phyloP scores from a whole-genome alignment of 2,329 filamentous ascomycete genomes.

The Neoascochyta sp. region DNA sequence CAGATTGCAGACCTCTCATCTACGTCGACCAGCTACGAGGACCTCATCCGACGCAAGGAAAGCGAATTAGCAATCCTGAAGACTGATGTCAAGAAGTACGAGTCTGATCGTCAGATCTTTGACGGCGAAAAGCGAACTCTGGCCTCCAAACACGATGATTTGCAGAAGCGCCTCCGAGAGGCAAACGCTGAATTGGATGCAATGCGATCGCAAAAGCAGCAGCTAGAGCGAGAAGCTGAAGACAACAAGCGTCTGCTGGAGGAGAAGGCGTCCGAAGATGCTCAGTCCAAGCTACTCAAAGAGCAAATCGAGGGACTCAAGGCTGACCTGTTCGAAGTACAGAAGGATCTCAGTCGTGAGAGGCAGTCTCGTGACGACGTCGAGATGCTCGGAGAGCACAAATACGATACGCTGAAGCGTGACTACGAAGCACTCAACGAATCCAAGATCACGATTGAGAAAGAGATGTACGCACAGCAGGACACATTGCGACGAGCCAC shows the following conservation, averaged over 20 bases:
- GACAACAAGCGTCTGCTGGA: slow-evolving; percentile 85
- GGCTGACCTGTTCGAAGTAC: slow-evolving; percentile 74
- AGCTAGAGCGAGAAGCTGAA: slow-evolving; percentile 81
- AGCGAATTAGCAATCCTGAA: slow-evolving; percentile 85
- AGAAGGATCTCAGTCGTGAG: slow-evolving; percentile 85
- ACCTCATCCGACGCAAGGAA: slow-evolving; percentile 88
- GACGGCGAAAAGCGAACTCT: slow-evolving; percentile 75
- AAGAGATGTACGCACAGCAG: slow-evolving; percentile 94
- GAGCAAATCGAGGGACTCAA: slow-evolving; percentile 85
- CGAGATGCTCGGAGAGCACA: slow-evolving; percentile 84
- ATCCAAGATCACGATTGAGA: slow-evolving; percentile 94
- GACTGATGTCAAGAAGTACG: slow-evolving; percentile 76
- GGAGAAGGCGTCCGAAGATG: slow-evolving; percentile 84
- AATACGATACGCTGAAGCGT: slow-evolving; percentile 73
- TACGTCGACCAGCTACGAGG: slow-evolving; percentile 92
- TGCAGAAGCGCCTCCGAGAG: slow-evolving; percentile 72
- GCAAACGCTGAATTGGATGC: slow-evolving; percentile 84
- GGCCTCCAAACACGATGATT: slow-evolving; percentile 71
- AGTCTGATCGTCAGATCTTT: slow-evolving; percentile 72
- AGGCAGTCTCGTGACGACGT: slow-evolving; percentile 93
- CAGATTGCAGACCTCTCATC: slow-evolving; percentile 83
- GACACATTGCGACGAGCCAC: slow-evolving; percentile 83
- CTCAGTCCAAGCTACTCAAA: slow-evolving; percentile 81
- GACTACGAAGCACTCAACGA: slow-evolving; percentile 87
- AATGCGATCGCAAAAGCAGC: slow-evolving; percentile 76